Evolutionary conservation across 2,329 filamentous ascomycete genomes (phyloP), one percentile per base, ranked within the genome.

Genomic region (Alternaria postmessia): DNA sequence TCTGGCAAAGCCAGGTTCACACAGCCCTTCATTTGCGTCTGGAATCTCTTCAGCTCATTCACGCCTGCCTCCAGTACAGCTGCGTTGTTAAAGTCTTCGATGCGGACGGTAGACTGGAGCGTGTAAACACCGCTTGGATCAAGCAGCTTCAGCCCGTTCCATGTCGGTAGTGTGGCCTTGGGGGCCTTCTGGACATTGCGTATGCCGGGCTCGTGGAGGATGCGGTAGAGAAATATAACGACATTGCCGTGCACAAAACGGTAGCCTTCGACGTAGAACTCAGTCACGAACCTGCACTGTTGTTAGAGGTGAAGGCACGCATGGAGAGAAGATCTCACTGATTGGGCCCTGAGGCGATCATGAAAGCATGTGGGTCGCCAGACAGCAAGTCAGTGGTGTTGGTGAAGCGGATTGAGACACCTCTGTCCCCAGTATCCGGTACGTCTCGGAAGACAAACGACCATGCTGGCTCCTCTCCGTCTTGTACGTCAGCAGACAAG

Each of bases 51-150:
- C 42, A 90, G 70, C 70, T 89, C 86, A 59, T 82, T 79, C 26
- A 84, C 83, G 1, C 84, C 87, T 28, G 78, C 77, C 52, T 85
- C 84, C 66, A 87, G 80, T 18, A 87, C 79, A 51, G 83, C 82
- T 26, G 84, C 81, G 53, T 86, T 86, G 18, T 79, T 82, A 51
- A 81, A 81, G 62, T 88, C 86, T 59, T 85, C 82, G 4, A 89
- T 81, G 7, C 84, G 83, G 39, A 89, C 82, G 3, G 82, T 83
- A 3, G 86, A 84, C 66, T 89, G 86, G 20, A 89, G 75, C 26
- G 89, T 74, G 67, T 87, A 89, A 43, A 81, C 81, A 22, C 86
- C 86, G 52, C 83, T 87, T 9, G 81, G 77, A 68, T 89, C 87
- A 4, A 88, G 72, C 3, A 83, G 81, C 20, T 78, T 69, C 62